Percentiles rank a stretch among this genome's conserved stretches.
These are phyloP conservation scores for Sequoia sempervirens DNA, from an alignment of 75 land plant species.

Conservation along the genomic window DNA sequence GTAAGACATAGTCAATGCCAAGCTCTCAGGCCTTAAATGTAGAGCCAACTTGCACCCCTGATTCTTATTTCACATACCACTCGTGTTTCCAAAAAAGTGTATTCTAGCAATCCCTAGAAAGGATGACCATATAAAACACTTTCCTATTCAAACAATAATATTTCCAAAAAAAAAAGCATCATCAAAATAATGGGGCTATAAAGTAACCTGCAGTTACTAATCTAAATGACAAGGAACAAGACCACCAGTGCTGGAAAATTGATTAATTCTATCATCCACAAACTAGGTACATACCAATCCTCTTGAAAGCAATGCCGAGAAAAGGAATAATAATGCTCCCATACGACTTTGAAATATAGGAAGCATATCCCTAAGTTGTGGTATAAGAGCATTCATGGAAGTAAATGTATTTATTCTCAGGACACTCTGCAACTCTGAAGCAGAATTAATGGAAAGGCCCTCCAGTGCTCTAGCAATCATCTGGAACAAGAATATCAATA, in stretches of 20 bases:
- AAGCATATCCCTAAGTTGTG: slow-evolving; percentile 44
- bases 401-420: slow-evolving; percentile 55
- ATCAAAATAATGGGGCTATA: no score
- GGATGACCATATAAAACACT: no score
- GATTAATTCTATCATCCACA: not conserved
- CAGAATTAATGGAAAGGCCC: slow-evolving; percentile 69
- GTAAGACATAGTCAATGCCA: no score
- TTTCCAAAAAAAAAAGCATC: no score
- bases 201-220: no score
- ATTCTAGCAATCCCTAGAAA: no score
- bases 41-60: no score
- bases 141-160: no score
- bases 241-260: not conserved
- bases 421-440: slow-evolving; percentile 57
- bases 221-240: not conserved
- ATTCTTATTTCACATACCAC: no score
- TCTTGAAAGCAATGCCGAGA: slow-evolving; percentile 88
- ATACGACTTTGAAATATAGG: slow-evolving; percentile 81
- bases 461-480: slow-evolving; percentile 54
- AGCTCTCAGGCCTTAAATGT: no score
- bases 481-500: slow-evolving; percentile 21
- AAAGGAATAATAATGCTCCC: slow-evolving; percentile 89
- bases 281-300: slow-evolving; percentile 64
- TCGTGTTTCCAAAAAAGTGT: no score
- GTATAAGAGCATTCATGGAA: slow-evolving; percentile 37